Evolutionary conservation across 2,329 filamentous ascomycete species (phyloP).

Genomic region (Lizonia empirigonia): DNA sequence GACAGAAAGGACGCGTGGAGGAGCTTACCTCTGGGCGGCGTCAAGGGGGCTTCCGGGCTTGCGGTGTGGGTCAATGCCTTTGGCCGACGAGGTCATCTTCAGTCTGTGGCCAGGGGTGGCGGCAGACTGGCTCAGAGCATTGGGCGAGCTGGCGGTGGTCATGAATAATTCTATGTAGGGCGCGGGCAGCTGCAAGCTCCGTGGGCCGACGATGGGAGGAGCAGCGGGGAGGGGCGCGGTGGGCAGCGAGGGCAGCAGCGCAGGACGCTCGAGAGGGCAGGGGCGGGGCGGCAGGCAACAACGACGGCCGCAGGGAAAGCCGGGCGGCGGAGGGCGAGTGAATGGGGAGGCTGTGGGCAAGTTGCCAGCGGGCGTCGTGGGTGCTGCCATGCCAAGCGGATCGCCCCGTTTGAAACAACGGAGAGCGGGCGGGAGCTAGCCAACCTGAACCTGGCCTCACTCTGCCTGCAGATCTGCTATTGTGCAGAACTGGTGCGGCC

Average conservation of each 20-base stretch:
- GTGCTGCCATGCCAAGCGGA: constrained; percentile 28
- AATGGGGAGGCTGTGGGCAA: constrained; percentile 30
- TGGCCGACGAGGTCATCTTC: constrained; percentile 57
- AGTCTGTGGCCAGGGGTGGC: constrained; percentile 51
- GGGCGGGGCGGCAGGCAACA: constrained; percentile 14
- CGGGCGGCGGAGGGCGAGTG: constrained; percentile 29
- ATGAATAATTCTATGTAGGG: too few species aligned
- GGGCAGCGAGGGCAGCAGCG: constrained; percentile 27
- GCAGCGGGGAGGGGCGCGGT: constrained; percentile 1
- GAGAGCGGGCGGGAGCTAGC: constrained; percentile 27
- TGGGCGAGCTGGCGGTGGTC: constrained; percentile 39
- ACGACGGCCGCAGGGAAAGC: constrained; percentile 16
- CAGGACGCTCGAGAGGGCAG: constrained; percentile 17
- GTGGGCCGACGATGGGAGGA: not conserved
- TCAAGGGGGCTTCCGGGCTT: constrained; percentile 63
- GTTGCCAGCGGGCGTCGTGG: constrained; percentile 25
- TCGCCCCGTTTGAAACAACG: constrained; percentile 30
- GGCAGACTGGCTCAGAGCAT: constrained; percentile 44
- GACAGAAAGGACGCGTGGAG: not conserved
- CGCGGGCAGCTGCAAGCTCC: constrained; percentile 25
- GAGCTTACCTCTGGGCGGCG: constrained; percentile 59
- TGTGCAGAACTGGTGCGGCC: too few species aligned
- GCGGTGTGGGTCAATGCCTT: constrained; percentile 59
- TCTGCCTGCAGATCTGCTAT: too few species aligned
- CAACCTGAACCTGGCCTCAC: too few species aligned